Evolutionary conservation across 768 basidiomycete genomes (phyloP).

Genomic region (Boletus tylopilopsis): DNA sequence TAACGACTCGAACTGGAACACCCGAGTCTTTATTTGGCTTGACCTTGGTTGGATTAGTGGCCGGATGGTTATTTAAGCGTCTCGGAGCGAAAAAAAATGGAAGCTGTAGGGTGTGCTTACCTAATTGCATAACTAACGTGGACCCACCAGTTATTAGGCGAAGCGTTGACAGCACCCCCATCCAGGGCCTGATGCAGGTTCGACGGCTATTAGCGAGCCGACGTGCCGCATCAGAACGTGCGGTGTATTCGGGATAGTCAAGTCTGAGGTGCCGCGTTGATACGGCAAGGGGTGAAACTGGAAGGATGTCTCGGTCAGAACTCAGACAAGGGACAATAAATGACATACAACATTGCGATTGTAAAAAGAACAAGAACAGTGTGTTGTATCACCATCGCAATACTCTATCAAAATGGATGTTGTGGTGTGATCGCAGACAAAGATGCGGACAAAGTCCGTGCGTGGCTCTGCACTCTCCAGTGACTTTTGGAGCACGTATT

Average conservation of each 20-base stretch:
- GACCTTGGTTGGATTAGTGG: neutral
- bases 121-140: constrained; percentile 18
- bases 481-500: too few relatives aligned
- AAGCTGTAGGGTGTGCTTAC: constrained; percentile 22
- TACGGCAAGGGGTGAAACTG: neutral
- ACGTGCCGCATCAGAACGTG: neutral
- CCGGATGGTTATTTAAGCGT: constrained; percentile 19
- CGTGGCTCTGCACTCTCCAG: constrained; percentile 1
- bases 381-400: constrained; percentile 3
- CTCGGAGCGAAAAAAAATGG: constrained; percentile 27
- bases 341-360: constrained; percentile 1
- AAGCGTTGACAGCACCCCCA: constrained; percentile 10
- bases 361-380: constrained; percentile 10
- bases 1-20: constrained; percentile 5
- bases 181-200: constrained; percentile 23
- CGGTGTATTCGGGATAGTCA: constrained; percentile 12
- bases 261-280: constrained; percentile 3
- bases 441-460: constrained; percentile 14
- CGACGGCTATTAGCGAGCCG: constrained; percentile 22
- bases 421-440: constrained; percentile 1
- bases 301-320: constrained; percentile 11
- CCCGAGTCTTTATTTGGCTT: constrained; percentile 10
- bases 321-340: constrained; percentile 7
- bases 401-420: constrained; percentile 10
- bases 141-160: constrained; percentile 17